Evolutionary conservation across 768 basidiomycete genomes (phyloP), one percentile per base, ranked within the genome.

Genomic region (Psilocybe tampanensis): DNA sequence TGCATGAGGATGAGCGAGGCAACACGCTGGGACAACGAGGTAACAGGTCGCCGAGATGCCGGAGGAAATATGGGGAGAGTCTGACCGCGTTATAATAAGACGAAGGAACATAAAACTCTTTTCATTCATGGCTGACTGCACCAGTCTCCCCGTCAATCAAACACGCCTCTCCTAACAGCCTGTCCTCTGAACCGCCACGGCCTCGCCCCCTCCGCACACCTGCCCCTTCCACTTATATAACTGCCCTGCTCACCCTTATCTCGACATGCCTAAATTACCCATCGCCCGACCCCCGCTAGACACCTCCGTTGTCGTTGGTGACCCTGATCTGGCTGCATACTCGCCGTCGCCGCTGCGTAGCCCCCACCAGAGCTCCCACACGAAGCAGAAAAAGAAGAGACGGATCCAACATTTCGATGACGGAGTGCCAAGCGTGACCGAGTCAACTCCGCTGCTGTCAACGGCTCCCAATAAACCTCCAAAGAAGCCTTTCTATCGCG

Each of bases 401-500:
- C 44, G n/a, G n/a, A n/a, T n/a, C n/a, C n/a, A n/a, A n/a, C n/a
- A n/a, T n/a, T n/a, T n/a, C n/a, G n/a, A 55, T 34, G 56, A 33
- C 42, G 39, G 32, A 33, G 18, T 42, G 39, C 24, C 44, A 48
- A 34, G 55, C 9, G 34, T 41, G 41, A 62, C 66, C 29, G 61
- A 68, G 52, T 58, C 63, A 8, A 54, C 44, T 21, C 61, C 61
- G 5, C 55, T 64, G 33, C 60, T 65, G 47, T 44, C 52, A 36
- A 41, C 22, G 1, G n/a, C n/a, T n/a, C 26, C 53, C 21, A 32
- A 34, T n/a, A 55, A 55, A 17, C 50, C 47, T 15, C 56, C 52
- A 29, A 77, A 72, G 69, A 83, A 82, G 64, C 79, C 79, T 0
- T 82, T 82, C 58, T 80, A 82, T 69, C 76, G 82, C 39, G 73